These are phyloP conservation scores for Fusarium odoratissimum DNA, from an alignment of 2,329 filamentous ascomycete species.

Conservation along the genomic window DNA sequence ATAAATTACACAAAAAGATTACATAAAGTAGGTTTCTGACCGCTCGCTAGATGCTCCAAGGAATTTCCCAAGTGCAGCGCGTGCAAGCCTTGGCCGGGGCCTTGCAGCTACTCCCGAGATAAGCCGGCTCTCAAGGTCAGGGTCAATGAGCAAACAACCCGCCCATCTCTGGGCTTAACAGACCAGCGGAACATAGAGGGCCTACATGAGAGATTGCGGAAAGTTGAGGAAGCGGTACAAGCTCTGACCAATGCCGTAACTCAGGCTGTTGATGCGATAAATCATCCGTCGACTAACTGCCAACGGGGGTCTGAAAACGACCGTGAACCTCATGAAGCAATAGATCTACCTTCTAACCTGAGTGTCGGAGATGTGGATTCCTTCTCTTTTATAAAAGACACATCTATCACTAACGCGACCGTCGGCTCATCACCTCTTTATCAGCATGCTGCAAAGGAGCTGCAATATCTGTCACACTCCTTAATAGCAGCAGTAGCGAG, in stretches of 20 bases:
- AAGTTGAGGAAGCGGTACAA: not conserved
- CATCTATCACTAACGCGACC: not conserved
- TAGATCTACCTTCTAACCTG: not conserved
- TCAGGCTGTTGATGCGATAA: not conserved
- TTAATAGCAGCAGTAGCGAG: not conserved
- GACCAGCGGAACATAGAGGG: rapidly evolving
- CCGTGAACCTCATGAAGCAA: rapidly evolving
- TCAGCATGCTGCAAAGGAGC: not conserved
- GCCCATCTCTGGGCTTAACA: rapidly evolving
- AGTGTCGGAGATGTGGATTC: not conserved
- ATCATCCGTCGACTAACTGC: not conserved
- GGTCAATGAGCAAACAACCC: too few relatives aligned
- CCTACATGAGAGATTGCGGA: not conserved
- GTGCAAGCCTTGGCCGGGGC: constrained; percentile 4
- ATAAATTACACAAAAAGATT: too few relatives aligned
- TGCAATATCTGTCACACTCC: not conserved
- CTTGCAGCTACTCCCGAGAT: constrained; percentile 10
- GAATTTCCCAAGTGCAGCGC: constrained; percentile 10
- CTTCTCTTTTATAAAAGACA: not conserved
- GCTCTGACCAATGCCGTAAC: not conserved
- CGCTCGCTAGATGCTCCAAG: not conserved
- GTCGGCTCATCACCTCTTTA: not conserved
- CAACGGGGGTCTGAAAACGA: rapidly evolving
- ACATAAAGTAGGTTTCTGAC: not conserved
- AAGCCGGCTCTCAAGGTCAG: not conserved